These are phyloP conservation scores for Cordyceps javanica DNA, from an alignment of 2,329 filamentous ascomycete genomes.

Conservation along the genomic window DNA sequence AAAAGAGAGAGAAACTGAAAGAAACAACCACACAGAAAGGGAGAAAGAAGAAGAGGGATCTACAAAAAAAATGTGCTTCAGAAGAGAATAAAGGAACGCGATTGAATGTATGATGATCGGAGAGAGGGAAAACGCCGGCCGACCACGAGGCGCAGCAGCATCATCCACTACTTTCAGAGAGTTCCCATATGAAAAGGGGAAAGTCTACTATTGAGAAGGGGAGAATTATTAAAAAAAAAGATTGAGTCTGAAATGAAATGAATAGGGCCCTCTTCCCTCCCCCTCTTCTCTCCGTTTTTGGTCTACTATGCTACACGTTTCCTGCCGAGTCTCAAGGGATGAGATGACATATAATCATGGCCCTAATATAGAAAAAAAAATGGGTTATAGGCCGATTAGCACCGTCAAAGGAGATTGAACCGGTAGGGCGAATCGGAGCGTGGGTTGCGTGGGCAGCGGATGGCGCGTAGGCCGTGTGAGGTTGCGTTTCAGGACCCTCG, in stretches of 20 bases:
- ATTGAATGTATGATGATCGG: no score
- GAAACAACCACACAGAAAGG: neutral
- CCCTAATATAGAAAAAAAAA: no score
- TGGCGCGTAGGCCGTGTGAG: neutral
- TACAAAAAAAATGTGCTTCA: neutral
- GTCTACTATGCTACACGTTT: neutral
- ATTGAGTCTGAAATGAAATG: no score
- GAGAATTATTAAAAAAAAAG: no score
- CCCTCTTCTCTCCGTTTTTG: no score
- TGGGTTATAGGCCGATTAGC: no score
- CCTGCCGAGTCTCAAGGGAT: constrained; percentile 6
- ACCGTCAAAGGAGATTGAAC: no score
- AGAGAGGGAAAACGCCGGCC: constrained; percentile 14
- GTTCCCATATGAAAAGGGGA: no score
- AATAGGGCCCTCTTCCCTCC: no score
- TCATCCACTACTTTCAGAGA: neutral
- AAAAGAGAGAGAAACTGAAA: neutral
- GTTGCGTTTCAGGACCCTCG: constrained; percentile 6
- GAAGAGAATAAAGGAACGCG: constrained; percentile 12
- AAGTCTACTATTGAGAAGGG: no score
- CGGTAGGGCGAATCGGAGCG: no score
- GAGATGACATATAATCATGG: neutral
- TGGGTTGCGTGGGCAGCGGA: no score
- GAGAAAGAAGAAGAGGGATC: neutral
- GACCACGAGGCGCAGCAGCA: neutral